phyloP scores from a whole-genome alignment of 164 flowering plant species.

The Akebia trifoliata region DNA sequence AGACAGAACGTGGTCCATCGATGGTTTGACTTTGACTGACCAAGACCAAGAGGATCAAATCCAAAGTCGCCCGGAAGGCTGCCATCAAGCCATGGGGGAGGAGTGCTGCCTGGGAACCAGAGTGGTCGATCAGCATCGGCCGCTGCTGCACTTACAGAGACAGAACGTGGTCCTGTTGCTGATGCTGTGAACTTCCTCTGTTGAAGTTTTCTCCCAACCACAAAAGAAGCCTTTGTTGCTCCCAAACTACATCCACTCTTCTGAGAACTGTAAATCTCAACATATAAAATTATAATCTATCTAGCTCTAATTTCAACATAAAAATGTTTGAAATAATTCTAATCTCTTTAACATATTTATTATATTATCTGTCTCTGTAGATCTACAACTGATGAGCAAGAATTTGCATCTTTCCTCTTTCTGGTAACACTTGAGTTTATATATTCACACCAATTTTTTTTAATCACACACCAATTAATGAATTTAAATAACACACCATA shows the following conservation, averaged over 20 bases:
- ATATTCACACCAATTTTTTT: too few relatives aligned
- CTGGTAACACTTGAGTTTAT: too few relatives aligned
- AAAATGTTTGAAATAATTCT: too few relatives aligned
- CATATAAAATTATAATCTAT: too few relatives aligned
- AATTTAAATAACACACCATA: too few relatives aligned
- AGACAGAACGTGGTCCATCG: background rate
- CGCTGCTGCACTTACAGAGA: slow-evolving; percentile 45
- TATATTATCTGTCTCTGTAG: too few relatives aligned
- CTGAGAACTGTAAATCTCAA: slow-evolving; percentile 48
- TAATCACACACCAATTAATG: too few relatives aligned
- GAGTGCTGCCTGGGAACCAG: slow-evolving; percentile 98
- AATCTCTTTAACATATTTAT: too few relatives aligned
- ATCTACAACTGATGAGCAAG: too few relatives aligned
- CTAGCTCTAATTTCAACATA: too few relatives aligned
- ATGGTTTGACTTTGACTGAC: slow-evolving; percentile 36
- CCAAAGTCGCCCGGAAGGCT: slow-evolving; percentile 99
- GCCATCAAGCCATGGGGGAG: slow-evolving; percentile 99
- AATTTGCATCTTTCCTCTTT: too few relatives aligned
- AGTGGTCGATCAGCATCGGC: slow-evolving; percentile 74
- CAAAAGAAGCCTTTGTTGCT: slow-evolving; percentile 64
- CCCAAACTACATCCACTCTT: slow-evolving; percentile 48
- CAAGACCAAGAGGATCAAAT: slow-evolving; percentile 92
- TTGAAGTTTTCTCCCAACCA: slow-evolving; percentile 59
- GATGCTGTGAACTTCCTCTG: slow-evolving; percentile 32
- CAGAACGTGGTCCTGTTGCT: slow-evolving; percentile 20